Conservation (phyloP, 352 stramenopile species). For the Phytophthora brassicae region DNA sequence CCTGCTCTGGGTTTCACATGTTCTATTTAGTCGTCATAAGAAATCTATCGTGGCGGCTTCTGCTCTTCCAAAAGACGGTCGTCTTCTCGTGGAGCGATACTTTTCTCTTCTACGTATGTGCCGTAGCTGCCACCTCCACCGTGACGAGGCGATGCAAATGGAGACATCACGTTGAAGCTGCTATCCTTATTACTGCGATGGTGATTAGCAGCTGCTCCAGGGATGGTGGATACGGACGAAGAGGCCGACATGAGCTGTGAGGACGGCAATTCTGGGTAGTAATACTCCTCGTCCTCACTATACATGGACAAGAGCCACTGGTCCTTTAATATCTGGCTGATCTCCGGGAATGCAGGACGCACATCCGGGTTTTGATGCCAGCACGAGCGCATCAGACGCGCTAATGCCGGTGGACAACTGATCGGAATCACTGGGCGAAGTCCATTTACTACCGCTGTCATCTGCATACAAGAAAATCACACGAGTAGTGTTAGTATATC, state of each 20-base stretch:
- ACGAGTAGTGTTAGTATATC: constrained; percentile 10
- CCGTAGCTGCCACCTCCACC: constrained; percentile 19
- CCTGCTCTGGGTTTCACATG: constrained; percentile 26
- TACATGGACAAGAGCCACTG: constrained; percentile 64
- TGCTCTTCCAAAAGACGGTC: constrained; percentile 43
- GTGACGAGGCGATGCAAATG: constrained; percentile 27
- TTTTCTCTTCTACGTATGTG: constrained; percentile 28
- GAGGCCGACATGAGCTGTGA: constrained; percentile 37
- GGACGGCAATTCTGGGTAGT: constrained; percentile 26
- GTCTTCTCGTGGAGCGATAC: constrained; percentile 23
- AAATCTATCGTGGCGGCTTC: constrained; percentile 52
- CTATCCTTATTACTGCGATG: constrained; percentile 43
- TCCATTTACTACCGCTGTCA: constrained; percentile 87
- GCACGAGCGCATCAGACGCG: constrained; percentile 80
- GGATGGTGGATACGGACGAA: constrained; percentile 40
- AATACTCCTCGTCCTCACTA: constrained; percentile 54
- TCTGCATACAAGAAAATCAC: constrained; percentile 38
- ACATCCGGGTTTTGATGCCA: constrained; percentile 77
- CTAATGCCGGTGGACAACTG: constrained; percentile 72
- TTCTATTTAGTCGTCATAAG: constrained; percentile 46
- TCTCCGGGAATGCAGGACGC: constrained; percentile 78
- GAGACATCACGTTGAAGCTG: constrained; percentile 31
- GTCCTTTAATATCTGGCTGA: constrained; percentile 78
- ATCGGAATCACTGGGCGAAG: constrained; percentile 84
- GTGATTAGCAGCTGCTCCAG: constrained; percentile 19